These are phyloP conservation scores for Panellus pusillus DNA, from an alignment of 768 basidiomycete species.

Conservation along the genomic window DNA sequence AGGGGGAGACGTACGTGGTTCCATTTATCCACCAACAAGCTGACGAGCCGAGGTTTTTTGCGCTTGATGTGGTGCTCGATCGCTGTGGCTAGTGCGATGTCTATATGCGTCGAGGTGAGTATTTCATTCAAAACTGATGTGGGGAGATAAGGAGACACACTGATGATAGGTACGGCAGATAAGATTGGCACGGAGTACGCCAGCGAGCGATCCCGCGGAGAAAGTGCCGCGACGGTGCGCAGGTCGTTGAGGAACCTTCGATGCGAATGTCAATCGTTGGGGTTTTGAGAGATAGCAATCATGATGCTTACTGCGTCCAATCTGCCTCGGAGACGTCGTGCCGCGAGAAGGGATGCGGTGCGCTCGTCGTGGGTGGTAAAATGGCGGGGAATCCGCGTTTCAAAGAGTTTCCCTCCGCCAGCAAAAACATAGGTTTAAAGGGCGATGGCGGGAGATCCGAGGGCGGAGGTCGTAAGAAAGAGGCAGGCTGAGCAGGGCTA, in stretches of 20 bases:
- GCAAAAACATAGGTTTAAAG: conserved; percentile 34
- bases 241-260: conserved; percentile 42
- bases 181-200: conserved; percentile 30
- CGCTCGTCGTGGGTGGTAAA: conserved; percentile 38
- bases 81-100: conserved; percentile 27
- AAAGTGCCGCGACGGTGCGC: conserved; percentile 33
- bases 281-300: not conserved
- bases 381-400: conserved; percentile 43
- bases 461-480: conserved; percentile 8
- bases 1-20: conserved; percentile 41
- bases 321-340: conserved; percentile 52
- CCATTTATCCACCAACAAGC: conserved; percentile 47
- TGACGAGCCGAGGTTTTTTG: conserved; percentile 37
- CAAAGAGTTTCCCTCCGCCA: conserved; percentile 33
- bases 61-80: conserved; percentile 29
- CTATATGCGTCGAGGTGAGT: conserved; percentile 5
- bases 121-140: conserved; percentile 5
- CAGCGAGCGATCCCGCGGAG: conserved; percentile 31
- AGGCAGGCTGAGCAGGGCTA: not conserved
- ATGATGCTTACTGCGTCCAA: conserved; percentile 41
- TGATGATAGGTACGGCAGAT: conserved; percentile 29
- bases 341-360: conserved; percentile 50
- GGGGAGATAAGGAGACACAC: conserved; percentile 24
- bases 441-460: not conserved
- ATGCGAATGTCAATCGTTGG: not conserved